Percentiles rank a stretch among this genome's conserved stretches.
Conservation (phyloP, 2,329 filamentous ascomycete genomes). For the Cyanodermella asteris region DNA sequence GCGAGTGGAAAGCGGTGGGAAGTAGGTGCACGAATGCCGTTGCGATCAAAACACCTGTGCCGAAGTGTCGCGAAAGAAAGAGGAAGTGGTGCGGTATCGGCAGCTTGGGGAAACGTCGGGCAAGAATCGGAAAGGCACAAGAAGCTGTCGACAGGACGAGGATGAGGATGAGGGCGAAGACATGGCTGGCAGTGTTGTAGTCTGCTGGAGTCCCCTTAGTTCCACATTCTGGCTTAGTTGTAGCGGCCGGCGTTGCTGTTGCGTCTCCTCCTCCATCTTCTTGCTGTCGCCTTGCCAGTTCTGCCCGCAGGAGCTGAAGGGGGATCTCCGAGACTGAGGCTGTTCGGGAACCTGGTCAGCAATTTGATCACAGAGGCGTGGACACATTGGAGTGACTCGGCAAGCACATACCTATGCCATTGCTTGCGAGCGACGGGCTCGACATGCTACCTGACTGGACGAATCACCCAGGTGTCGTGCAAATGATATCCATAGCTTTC, state of each 20-base stretch:
- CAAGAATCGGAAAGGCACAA: constrained; percentile 40
- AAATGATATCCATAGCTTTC: no score
- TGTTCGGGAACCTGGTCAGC: no score
- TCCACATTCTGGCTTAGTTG: background rate
- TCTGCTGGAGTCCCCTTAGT: background rate
- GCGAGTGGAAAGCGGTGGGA: constrained; percentile 37
- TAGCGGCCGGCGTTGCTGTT: no score
- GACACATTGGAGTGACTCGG: no score
- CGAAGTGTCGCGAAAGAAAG: constrained; percentile 37
- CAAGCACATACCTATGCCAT: no score
- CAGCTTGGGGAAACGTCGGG: constrained; percentile 35
- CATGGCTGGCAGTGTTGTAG: constrained; percentile 1
- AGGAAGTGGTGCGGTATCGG: constrained; percentile 36
- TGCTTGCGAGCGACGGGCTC: no score
- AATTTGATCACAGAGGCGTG: no score
- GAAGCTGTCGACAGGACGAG: background rate
- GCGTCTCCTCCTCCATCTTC: no score
- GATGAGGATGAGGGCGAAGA: constrained; percentile 1
- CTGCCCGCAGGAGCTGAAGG: background rate
- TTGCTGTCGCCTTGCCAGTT: background rate
- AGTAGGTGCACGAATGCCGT: constrained; percentile 38
- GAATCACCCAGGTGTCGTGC: no score
- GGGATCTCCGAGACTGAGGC: no score
- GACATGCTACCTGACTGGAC: no score
- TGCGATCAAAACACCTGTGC: constrained; percentile 33